Conservation (phyloP, 495 filamentous ascomycete genomes). For the Penicillium canariense region DNA sequence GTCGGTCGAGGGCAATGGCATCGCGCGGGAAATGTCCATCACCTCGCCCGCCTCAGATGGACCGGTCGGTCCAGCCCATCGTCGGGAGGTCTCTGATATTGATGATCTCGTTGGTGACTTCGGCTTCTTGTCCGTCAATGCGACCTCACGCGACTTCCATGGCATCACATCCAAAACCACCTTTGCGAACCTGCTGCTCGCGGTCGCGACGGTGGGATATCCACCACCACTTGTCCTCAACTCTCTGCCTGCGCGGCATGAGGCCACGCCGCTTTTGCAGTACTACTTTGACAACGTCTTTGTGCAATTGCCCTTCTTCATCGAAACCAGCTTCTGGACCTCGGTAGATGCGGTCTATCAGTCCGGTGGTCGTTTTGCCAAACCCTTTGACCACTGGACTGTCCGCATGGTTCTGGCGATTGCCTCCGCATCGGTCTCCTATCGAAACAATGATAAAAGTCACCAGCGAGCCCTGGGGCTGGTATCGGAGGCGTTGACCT, state of each 20-base stretch:
- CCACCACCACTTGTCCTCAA: conserved; percentile 56
- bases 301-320: conserved; percentile 73
- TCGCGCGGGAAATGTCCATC: conserved; percentile 56
- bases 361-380: conserved; percentile 56
- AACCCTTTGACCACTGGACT: conserved; percentile 76
- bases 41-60: conserved; percentile 43
- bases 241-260: conserved; percentile 62
- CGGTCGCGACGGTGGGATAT: conserved; percentile 64
- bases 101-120: conserved; percentile 80
- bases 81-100: conserved; percentile 68
- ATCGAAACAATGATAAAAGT: conserved; percentile 58
- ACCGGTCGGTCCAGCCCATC: conserved; percentile 34
- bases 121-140: conserved; percentile 84
- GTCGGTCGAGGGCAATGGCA: conserved; percentile 55
- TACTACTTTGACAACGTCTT: conserved; percentile 82
- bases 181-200: conserved; percentile 78
- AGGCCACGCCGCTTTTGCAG: conserved; percentile 64
- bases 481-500: conserved; percentile 65
- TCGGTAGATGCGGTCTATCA: conserved; percentile 79
- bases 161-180: conserved; percentile 81
- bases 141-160: conserved; percentile 87
- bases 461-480: conserved; percentile 64
- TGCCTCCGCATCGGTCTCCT: conserved; percentile 67
- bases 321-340: conserved; percentile 68
- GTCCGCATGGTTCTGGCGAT: conserved; percentile 88